These are phyloP conservation scores for Aspergillus transmontanensis DNA, from an alignment of 2,329 filamentous ascomycete genomes.

Conservation along the genomic window DNA sequence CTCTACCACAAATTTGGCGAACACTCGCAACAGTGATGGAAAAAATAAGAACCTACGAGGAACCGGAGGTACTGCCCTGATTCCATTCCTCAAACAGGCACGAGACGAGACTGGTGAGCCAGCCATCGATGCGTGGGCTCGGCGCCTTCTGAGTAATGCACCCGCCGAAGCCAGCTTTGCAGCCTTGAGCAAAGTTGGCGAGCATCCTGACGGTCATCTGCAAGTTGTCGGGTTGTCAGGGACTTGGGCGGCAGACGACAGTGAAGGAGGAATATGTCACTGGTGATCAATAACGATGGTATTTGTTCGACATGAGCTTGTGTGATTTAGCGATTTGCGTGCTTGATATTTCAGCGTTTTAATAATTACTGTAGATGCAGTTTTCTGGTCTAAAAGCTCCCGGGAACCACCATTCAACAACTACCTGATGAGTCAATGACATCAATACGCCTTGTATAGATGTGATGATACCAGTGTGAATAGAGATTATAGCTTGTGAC, in stretches of 20 bases:
- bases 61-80: constrained; percentile 89
- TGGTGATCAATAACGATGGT: constrained; percentile 42
- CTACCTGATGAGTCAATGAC: not conserved
- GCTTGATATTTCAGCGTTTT: not conserved
- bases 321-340: not conserved
- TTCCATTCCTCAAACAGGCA: constrained; percentile 95
- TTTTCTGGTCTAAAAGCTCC: not conserved
- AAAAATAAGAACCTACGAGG: constrained; percentile 70
- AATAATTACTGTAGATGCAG: not conserved
- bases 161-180: constrained; percentile 41
- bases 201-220: constrained; percentile 56
- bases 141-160: constrained; percentile 58
- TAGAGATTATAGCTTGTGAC: not conserved
- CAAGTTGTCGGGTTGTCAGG: constrained; percentile 74
- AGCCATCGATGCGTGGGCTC: constrained; percentile 71
- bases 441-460: not conserved
- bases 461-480: not conserved
- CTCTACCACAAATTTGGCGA: constrained; percentile 57
- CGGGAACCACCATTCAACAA: not conserved
- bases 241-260: constrained; percentile 86
- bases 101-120: constrained; percentile 94
- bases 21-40: constrained; percentile 40
- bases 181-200: constrained; percentile 55
- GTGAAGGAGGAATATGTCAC: constrained; percentile 64
- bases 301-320: not conserved